phyloP scores from a whole-genome alignment of 768 basidiomycete species.

The Tricholoma sp. region DNA sequence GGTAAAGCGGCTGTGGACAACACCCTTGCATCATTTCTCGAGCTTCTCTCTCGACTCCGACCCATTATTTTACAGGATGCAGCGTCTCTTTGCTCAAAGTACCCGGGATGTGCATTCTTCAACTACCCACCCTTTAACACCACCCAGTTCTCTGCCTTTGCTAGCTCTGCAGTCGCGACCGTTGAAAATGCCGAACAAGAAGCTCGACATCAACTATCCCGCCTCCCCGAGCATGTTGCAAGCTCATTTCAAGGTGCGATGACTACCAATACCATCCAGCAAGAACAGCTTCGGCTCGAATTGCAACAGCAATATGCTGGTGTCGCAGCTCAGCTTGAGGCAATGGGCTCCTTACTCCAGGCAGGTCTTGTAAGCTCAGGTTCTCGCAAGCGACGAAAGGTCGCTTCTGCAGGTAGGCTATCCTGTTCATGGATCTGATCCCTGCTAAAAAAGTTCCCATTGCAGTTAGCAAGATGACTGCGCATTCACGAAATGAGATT shows the following conservation, averaged over 20 bases:
- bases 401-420: neutral
- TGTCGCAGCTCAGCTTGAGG: neutral
- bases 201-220: neutral
- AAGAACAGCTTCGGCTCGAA: neutral
- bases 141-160: neutral
- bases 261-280: neutral
- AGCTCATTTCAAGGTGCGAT: neutral
- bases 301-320: neutral
- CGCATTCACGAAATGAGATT: too few relatives aligned
- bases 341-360: neutral
- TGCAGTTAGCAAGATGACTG: neutral
- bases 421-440: neutral
- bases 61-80: neutral
- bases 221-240: neutral
- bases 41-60: neutral
- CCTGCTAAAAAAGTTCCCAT: neutral
- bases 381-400: neutral
- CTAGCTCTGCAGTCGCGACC: neutral
- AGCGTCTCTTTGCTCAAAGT: neutral
- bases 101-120: neutral
- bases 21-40: slow-evolving; percentile 20
- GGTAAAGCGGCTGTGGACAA: slow-evolving; percentile 15
- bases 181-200: neutral
- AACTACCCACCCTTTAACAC: neutral
- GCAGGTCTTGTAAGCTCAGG: neutral